phyloP scores from a whole-genome alignment of 371 early-diverging fungal genomes.

The Nematocida ausubeli region DNA sequence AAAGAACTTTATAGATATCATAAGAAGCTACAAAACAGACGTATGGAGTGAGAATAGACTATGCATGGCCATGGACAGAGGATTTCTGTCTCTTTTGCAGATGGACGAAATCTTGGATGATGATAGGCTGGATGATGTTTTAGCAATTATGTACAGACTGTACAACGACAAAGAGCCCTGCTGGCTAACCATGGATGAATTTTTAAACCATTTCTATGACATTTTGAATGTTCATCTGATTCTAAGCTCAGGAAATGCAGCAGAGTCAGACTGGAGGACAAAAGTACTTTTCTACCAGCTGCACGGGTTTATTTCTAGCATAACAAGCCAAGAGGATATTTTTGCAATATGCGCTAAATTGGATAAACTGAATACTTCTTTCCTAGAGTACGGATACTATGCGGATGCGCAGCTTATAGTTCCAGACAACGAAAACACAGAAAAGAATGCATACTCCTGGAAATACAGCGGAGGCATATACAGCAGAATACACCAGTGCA shows the following conservation, averaged over 20 bases:
- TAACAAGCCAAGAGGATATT: background rate
- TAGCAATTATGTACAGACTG: background rate
- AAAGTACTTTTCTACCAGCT: background rate
- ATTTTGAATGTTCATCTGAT: background rate
- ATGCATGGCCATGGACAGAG: background rate
- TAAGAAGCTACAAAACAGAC: background rate
- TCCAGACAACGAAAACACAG: background rate
- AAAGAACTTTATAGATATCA: background rate
- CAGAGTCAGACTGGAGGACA: background rate
- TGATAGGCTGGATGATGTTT: background rate
- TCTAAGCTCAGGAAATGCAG: background rate
- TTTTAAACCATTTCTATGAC: background rate
- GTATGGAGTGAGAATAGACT: background rate
- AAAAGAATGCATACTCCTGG: background rate
- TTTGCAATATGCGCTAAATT: background rate
- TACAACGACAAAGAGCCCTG: background rate
- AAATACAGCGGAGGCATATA: slow-evolving; percentile 1
- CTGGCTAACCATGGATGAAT: background rate
- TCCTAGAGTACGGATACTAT: background rate
- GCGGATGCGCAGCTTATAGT: background rate
- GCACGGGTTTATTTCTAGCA: background rate
- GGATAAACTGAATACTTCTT: background rate
- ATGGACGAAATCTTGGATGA: background rate
- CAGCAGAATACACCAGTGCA: slow-evolving; percentile 17
- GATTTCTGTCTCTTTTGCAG: slow-evolving; percentile 4